Conservation (phyloP, 305 asterid genomes). For the Solanum hybrid region DNA sequence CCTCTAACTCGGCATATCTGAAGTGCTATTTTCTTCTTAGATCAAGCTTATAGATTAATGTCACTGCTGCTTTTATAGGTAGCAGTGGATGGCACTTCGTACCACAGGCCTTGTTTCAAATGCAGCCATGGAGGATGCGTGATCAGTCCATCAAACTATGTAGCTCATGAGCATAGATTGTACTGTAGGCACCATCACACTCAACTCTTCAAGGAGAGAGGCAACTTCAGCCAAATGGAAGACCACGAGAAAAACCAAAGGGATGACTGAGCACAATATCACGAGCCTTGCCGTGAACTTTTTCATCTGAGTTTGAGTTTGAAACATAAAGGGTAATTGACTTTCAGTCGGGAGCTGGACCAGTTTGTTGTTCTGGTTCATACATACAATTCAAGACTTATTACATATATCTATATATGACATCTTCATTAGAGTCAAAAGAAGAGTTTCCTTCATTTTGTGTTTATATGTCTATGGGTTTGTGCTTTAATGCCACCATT, state of each 20-base stretch:
- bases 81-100: constrained; percentile 66
- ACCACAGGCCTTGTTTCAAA: constrained; percentile 68
- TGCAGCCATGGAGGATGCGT: constrained; percentile 76
- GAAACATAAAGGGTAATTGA: background rate
- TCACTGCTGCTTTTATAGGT: constrained; percentile 29
- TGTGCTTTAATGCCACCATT: background rate
- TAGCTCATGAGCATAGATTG: constrained; percentile 65
- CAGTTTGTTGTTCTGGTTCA: background rate
- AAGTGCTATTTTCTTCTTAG: background rate
- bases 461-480: background rate
- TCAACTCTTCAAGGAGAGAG: constrained; percentile 70
- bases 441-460: background rate
- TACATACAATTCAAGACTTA: background rate
- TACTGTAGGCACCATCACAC: constrained; percentile 83
- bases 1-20: background rate
- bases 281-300: background rate
- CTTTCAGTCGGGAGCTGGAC: background rate
- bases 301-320: background rate
- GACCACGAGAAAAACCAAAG: constrained; percentile 20
- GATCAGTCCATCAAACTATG: constrained; percentile 71
- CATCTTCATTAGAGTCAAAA: background rate
- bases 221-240: constrained; percentile 66
- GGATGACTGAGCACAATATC: background rate
- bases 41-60: background rate
- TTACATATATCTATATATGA: background rate